Evolutionary conservation across 83 land plant species (phyloP).

Genomic region (Diphasiastrum complanatum): DNA sequence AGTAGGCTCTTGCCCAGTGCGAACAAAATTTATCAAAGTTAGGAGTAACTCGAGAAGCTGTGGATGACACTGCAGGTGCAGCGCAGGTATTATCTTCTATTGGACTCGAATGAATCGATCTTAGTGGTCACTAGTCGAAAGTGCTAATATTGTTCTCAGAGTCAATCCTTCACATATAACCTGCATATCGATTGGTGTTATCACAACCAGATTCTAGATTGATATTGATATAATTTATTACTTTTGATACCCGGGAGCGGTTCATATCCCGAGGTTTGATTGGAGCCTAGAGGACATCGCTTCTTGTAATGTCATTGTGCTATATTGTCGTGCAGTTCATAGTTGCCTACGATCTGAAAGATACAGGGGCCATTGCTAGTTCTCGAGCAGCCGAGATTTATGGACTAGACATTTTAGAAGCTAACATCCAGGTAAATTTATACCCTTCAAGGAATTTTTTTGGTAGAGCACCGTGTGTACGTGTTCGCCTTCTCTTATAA

Average conservation of each 20-base stretch:
- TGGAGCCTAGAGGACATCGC: neutral
- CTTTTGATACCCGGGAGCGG: no score
- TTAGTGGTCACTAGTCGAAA: neutral
- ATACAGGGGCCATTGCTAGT: constrained; percentile 32
- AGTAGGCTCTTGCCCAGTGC: constrained; percentile 32
- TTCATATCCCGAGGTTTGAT: neutral
- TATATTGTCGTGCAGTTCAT: constrained; percentile 14
- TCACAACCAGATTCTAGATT: no score
- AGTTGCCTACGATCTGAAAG: constrained; percentile 21
- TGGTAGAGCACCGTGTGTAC: no score
- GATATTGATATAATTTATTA: no score
- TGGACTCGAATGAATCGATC: neutral
- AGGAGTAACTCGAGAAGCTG: constrained; percentile 28
- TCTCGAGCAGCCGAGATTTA: constrained; percentile 33
- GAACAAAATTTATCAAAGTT: constrained; percentile 20
- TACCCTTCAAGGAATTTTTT: neutral
- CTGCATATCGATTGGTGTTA: neutral
- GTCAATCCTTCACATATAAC: neutral
- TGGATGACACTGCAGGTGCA: constrained; percentile 33
- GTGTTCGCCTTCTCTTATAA: no score
- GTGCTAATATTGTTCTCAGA: neutral
- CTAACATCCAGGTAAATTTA: constrained; percentile 21
- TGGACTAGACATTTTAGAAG: constrained; percentile 29
- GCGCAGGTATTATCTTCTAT: constrained; percentile 16
- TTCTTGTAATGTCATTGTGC: neutral